Evolutionary conservation across 805 yeast species (phyloP), one percentile per base, ranked within the genome.

Genomic region (Wickerhamiella kurtzmanii): DNA sequence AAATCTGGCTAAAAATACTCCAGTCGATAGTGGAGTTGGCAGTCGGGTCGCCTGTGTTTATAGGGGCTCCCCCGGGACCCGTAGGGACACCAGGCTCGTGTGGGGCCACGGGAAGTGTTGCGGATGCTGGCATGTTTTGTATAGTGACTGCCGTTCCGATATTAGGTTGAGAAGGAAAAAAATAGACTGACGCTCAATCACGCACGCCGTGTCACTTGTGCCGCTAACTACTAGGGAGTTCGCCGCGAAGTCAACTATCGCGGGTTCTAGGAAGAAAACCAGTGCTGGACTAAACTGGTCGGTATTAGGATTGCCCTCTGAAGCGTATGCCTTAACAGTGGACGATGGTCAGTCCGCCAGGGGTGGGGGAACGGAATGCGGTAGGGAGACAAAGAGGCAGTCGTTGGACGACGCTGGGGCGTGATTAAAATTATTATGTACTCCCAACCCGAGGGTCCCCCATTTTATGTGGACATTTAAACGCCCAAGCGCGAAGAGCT

Each of bases 1-100:
- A 74, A 48, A 92, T 72, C 67, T 92, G 97, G 48, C 80, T 77
- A 61, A 92, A 81, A 22, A 87, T 89, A 39, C 75, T 68, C 95
- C 95, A 86, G 62, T 87, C 88, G 50, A 92, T 80, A 52, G 84
- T 69, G 32, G 32, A 25, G 11, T 25, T 25, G 32, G n/a, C n/a
- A n/a, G n/a, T n/a, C n/a, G n/a, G n/a, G n/a, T 25, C 32, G 11
- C 32, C 32, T 6, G 32, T 11, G 32, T 11, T 25, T 6, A 25
- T 25, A 11, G 32, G 32, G 32, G 32, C 32, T 6, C 11, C 32
- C 11, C 32, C 32, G 32, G 32, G 32, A 25, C 32, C 32, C 11
- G 32, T 11, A 6, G 32, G 32, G 32, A 25, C 32, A 25, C 32
- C 32, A 11, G 32, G 11, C 32, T 25, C 32, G 32, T 25, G 32